phyloP scores from a whole-genome alignment of 2,329 filamentous ascomycete species.

The Alternaria conjuncta region DNA sequence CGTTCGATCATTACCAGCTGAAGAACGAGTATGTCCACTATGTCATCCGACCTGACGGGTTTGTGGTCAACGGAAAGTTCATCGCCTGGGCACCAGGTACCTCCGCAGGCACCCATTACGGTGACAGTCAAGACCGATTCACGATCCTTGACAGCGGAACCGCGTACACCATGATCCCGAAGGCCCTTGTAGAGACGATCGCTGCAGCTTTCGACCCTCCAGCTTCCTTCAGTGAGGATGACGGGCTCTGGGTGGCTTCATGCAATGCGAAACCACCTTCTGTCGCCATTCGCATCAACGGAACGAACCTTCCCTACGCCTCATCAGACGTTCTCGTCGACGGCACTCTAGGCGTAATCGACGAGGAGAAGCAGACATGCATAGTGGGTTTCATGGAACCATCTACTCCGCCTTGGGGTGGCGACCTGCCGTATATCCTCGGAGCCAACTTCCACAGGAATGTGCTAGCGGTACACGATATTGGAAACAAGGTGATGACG shows the following conservation, averaged over 20 bases:
- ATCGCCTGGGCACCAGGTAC: not conserved
- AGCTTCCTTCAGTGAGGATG: not conserved
- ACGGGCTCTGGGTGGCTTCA: not conserved
- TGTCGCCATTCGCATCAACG: not conserved
- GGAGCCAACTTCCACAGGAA: not conserved
- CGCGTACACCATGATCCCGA: not conserved
- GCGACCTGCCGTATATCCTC: not conserved
- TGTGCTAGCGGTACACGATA: not conserved
- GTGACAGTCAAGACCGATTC: not conserved
- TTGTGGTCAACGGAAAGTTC: not conserved
- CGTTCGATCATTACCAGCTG: not conserved
- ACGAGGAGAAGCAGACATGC: not conserved
- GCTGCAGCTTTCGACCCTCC: not conserved
- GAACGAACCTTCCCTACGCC: not conserved
- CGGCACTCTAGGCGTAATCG: not conserved
- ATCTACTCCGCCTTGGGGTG: not conserved
- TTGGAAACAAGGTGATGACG: not conserved
- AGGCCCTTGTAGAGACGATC: not conserved
- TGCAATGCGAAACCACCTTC: not conserved
- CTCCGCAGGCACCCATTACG: not conserved
- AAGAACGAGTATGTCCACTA: not conserved
- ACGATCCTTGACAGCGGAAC: not conserved
- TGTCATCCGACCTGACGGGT: not conserved
- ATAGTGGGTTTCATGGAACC: not conserved
- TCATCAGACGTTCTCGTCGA: not conserved